Conservation (phyloP, 495 filamentous ascomycete species). For the Darksidea phi region DNA sequence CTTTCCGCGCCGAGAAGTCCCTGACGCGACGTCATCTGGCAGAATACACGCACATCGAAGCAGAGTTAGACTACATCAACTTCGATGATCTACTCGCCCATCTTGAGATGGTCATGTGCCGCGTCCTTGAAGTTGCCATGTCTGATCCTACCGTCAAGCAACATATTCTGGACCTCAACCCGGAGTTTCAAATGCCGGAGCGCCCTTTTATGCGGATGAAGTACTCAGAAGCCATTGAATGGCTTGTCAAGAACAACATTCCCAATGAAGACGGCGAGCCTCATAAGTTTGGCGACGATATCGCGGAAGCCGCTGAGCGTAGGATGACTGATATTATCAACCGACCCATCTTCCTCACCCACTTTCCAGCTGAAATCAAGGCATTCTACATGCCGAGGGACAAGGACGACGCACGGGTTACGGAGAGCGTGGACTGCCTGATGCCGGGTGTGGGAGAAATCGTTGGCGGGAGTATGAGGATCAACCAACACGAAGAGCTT, state of each 20-base stretch:
- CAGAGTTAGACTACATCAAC: conserved; percentile 91
- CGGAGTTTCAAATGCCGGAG: conserved; percentile 74
- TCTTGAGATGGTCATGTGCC: conserved; percentile 84
- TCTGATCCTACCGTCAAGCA: conserved; percentile 66
- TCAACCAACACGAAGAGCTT: conserved; percentile 88
- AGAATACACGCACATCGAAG: conserved; percentile 97
- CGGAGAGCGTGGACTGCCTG: conserved; percentile 91
- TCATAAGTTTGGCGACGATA: conserved; percentile 94
- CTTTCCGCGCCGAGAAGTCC: conserved; percentile 96
- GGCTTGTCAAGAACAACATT: conserved; percentile 86
- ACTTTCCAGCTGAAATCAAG: conserved; percentile 98
- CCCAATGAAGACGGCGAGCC: conserved; percentile 87
- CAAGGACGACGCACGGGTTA: conserved; percentile 74
- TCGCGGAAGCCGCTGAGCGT: conserved; percentile 95
- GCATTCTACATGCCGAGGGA: conserved; percentile 99
- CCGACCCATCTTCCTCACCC: conserved; percentile 90
- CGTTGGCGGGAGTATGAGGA: conserved; percentile 94
- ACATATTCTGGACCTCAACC: conserved; percentile 81
- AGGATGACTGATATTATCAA: conserved; percentile 96
- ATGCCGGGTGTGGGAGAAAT: conserved; percentile 98
- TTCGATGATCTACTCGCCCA: conserved; percentile 92
- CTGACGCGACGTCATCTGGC: conserved; percentile 91
- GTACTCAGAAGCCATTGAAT: conserved; percentile 90
- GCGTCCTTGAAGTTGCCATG: conserved; percentile 74
- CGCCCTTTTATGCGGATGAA: conserved; percentile 94